A percentile compares a stretch with the other conserved stretches of the same genome.
These are phyloP conservation scores for Austroboletus festivus DNA, from an alignment of 768 basidiomycete species.

Conservation along the genomic window DNA sequence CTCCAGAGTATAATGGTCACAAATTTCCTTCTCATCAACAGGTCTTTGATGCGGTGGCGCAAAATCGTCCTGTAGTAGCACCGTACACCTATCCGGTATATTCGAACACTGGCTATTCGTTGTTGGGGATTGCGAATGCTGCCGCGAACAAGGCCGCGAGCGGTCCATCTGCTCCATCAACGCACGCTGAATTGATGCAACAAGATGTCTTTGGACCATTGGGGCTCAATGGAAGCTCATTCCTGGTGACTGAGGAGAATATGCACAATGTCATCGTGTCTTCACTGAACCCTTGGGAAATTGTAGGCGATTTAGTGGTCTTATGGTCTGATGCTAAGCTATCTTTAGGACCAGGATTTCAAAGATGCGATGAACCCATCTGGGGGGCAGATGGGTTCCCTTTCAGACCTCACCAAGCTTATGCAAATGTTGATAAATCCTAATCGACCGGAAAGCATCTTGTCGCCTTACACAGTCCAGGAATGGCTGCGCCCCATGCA, in stretches of 20 bases:
- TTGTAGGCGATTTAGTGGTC: slow-evolving; percentile 25
- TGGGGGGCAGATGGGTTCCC: slow-evolving; percentile 50
- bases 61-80: slow-evolving; percentile 38
- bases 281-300: slow-evolving; percentile 32
- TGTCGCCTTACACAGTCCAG: slow-evolving; percentile 34
- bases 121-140: slow-evolving; percentile 37
- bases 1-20: slow-evolving; percentile 29
- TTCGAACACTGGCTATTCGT: slow-evolving; percentile 36
- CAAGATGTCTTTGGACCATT: slow-evolving; percentile 51
- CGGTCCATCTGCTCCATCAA: slow-evolving; percentile 20
- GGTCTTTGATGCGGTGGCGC: slow-evolving; percentile 36
- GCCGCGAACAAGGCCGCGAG: slow-evolving; percentile 27
- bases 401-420: slow-evolving; percentile 42
- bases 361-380: slow-evolving; percentile 40
- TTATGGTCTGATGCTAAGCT: neutral
- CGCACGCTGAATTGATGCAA: slow-evolving; percentile 43
- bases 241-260: slow-evolving; percentile 36
- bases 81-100: slow-evolving; percentile 46
- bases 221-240: slow-evolving; percentile 42
- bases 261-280: slow-evolving; percentile 40
- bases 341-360: slow-evolving; percentile 38
- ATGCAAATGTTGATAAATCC: slow-evolving; percentile 48
- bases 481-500: slow-evolving; percentile 44
- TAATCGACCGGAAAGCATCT: slow-evolving; percentile 28
- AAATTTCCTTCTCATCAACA: slow-evolving; percentile 31